Percentiles rank a stretch among this genome's conserved stretches.
Conservation (phyloP, 495 filamentous ascomycete genomes). For the Stereocaulon alpinum region DNA sequence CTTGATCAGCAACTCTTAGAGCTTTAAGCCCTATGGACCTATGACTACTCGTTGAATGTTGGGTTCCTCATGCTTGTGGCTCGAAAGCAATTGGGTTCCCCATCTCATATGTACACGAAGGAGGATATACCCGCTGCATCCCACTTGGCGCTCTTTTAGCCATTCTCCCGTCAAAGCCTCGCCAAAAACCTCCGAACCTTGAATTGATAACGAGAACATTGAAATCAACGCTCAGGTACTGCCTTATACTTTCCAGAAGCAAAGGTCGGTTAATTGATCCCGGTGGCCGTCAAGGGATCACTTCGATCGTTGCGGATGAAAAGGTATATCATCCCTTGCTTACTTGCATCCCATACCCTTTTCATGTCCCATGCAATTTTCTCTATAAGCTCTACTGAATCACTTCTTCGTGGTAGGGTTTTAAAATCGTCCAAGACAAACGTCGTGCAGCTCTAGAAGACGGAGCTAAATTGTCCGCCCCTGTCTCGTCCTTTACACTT, state of each 20-base stretch:
- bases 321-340: conserved; percentile 1
- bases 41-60: not conserved
- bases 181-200: conserved; percentile 3
- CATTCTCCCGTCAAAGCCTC: not conserved
- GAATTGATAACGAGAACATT: no score
- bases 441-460: not conserved
- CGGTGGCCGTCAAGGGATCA: not conserved
- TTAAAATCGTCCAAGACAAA: not conserved
- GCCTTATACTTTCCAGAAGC: not conserved
- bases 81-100: not conserved
- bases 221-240: no score
- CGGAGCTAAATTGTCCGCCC: not conserved
- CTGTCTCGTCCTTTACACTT: not conserved
- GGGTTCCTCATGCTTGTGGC: not conserved
- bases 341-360: not conserved
- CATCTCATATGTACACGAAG: not conserved
- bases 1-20: not conserved
- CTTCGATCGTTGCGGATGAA: not conserved
- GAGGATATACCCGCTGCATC: not conserved
- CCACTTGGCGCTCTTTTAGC: conserved; percentile 8
- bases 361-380: not conserved
- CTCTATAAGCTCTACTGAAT: not conserved
- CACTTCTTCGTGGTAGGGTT: not conserved
- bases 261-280: not conserved
- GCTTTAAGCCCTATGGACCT: not conserved